Conservation (phyloP, 2,329 filamentous ascomycete genomes). For the Aquanectria penicillioides region DNA sequence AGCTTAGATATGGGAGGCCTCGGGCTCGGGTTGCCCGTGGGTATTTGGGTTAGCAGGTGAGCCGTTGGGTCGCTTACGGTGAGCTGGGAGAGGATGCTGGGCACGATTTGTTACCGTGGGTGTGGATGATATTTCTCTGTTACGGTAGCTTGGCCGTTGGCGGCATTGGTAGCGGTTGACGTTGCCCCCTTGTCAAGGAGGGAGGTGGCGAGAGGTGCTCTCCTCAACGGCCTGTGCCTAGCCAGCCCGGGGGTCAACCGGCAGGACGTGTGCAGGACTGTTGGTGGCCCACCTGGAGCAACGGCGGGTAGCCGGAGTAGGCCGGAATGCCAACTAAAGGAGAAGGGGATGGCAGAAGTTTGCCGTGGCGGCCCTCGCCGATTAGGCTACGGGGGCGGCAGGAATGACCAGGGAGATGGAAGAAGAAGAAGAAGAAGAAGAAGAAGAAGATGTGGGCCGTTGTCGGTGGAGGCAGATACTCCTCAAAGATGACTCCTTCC, state of each 20-base stretch:
- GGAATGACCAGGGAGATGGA: no score
- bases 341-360: neutral
- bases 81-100: slow-evolving; percentile 23
- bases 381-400: no score
- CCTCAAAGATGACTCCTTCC: no score
- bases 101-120: slow-evolving; percentile 15
- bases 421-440: neutral
- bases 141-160: neutral
- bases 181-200: neutral
- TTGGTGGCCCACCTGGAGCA: neutral
- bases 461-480: neutral
- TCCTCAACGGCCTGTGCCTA: neutral
- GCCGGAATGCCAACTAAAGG: neutral
- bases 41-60: slow-evolving; percentile 32
- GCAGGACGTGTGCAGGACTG: neutral
- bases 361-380: neutral
- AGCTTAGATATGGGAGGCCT: slow-evolving; percentile 34
- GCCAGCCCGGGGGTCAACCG: neutral
- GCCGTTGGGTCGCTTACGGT: slow-evolving; percentile 30
- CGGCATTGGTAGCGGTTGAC: neutral
- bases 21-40: slow-evolving; percentile 20
- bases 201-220: neutral
- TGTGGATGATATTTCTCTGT: slow-evolving; percentile 20
- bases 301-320: neutral
- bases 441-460: neutral